These are phyloP conservation scores for Acacia melanoxylon DNA, from an alignment of 306 rosid genomes.

Conservation along the genomic window DNA sequence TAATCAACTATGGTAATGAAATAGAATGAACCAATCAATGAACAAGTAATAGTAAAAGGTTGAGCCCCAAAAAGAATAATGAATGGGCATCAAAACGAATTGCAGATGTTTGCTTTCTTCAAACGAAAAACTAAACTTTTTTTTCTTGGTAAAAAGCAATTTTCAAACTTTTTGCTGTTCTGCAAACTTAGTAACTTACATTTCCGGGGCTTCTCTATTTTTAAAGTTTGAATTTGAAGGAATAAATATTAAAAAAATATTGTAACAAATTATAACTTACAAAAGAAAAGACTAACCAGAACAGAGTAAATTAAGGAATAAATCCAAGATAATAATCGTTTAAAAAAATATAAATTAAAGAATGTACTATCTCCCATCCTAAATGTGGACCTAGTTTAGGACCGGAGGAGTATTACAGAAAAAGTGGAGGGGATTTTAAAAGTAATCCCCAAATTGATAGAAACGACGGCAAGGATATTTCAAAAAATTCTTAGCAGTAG, in stretches of 20 bases:
- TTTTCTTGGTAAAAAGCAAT: neutral
- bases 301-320: neutral
- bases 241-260: neutral
- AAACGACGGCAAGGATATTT: neutral
- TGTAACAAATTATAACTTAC: neutral
- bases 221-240: neutral
- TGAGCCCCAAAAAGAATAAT: neutral
- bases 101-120: neutral
- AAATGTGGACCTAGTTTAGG: no score
- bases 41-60: constrained; percentile 2
- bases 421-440: neutral
- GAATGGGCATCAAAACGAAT: neutral
- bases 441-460: neutral
- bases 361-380: neutral
- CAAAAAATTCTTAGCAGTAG: neutral
- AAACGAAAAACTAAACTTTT: neutral
- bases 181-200: neutral
- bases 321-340: neutral
- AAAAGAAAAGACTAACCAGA: neutral
- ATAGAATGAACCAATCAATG: constrained; percentile 12
- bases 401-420: neutral
- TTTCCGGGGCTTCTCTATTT: neutral
- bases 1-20: neutral
- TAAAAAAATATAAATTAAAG: neutral
- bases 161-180: neutral